phyloP scores from a whole-genome alignment of 2,329 filamentous ascomycete genomes.

The Acephala macrosclerotiorum region DNA sequence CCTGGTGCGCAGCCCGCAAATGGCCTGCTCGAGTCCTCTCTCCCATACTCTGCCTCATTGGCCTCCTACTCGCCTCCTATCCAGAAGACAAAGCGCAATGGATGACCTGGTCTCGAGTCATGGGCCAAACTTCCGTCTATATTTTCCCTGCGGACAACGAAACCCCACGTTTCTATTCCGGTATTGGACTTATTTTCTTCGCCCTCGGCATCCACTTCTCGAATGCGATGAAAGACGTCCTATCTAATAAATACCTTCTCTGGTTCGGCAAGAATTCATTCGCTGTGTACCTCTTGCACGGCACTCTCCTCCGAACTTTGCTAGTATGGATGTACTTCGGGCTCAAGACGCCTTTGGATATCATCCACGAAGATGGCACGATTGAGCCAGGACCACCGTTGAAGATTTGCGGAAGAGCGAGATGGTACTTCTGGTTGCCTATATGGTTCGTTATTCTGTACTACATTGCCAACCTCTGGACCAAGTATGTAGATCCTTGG shows the following conservation, averaged over 20 bases:
- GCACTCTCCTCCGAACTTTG: constrained; percentile 64
- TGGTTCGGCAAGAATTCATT: constrained; percentile 71
- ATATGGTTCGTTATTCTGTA: constrained; percentile 58
- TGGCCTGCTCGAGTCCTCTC: constrained; percentile 55
- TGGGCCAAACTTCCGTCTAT: constrained; percentile 50
- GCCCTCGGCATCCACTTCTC: constrained; percentile 61
- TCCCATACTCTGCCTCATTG: constrained; percentile 56
- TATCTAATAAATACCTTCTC: constrained; percentile 62
- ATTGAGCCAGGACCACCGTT: constrained; percentile 44
- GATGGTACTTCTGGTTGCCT: constrained; percentile 49
- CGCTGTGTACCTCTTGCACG: constrained; percentile 70
- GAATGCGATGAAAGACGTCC: constrained; percentile 55
- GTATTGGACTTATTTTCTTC: constrained; percentile 56
- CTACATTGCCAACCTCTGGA: constrained; percentile 57
- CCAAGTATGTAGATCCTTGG: constrained; percentile 59
- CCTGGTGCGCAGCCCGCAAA: constrained; percentile 52
- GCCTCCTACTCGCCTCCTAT: constrained; percentile 65
- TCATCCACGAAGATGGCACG: constrained; percentile 44
- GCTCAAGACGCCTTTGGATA: constrained; percentile 45
- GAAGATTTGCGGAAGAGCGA: constrained; percentile 48
- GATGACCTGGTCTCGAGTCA: constrained; percentile 59
- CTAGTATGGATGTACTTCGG: constrained; percentile 67
- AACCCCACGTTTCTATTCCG: constrained; percentile 56
- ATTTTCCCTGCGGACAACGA: constrained; percentile 57
- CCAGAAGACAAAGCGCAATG: constrained; percentile 63